Base-by-base conservation (phyloP, 2,329 filamentous ascomycete species). In the Aspergillus ibericus region DNA sequence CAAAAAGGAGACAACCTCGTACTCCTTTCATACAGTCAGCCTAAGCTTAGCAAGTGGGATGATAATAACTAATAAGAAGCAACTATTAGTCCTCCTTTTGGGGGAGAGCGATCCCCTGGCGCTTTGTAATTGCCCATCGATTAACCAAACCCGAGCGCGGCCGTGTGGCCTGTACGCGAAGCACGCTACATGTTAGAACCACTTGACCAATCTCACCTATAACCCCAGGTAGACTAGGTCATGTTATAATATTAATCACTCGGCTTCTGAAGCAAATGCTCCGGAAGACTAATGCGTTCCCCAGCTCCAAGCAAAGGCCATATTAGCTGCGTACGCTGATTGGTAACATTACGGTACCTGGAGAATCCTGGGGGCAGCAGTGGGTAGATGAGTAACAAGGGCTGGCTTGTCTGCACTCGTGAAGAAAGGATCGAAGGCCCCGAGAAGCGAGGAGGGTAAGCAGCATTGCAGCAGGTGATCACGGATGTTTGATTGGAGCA, bases 401-500 rank as follows among this genome's bases (percentile, higher is more conserved):
- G 51, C 47, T 46, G 44, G 34, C 35, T 34, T 40, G 36, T 18
- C 38, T 20, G 8, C 18, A 47, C 44, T 49, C 8, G 35, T 55
- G 22, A 53, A 53, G 58, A 60, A 51, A 58, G 55, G 51, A 55
- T 55, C 38, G 15, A 48, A 55, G 34, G 38, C 13, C 44, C 25
- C 25, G 16, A 52, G 55, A 63, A 53, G 62, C 53, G 62, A 63
- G 59, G 61, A 62, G 59, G 57, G 27, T 16, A 48, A 44, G 32
- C 57, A 51, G 49, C 46, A 51, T 54, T 58, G 56, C 59, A 58
- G 61, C 50, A 35, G 52, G 46, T 58, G 58, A 59, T 55, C 44
- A 42, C 54, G 38, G 25, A 55, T 27, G 16, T n/a, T 35, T 59
- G 44, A 55, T 52, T 57, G 53, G 42, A 25, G 49, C 51, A 52